These are phyloP conservation scores for Eragrostis curvula DNA, from an alignment of 176 grass and related monocot genomes.

Conservation along the genomic window DNA sequence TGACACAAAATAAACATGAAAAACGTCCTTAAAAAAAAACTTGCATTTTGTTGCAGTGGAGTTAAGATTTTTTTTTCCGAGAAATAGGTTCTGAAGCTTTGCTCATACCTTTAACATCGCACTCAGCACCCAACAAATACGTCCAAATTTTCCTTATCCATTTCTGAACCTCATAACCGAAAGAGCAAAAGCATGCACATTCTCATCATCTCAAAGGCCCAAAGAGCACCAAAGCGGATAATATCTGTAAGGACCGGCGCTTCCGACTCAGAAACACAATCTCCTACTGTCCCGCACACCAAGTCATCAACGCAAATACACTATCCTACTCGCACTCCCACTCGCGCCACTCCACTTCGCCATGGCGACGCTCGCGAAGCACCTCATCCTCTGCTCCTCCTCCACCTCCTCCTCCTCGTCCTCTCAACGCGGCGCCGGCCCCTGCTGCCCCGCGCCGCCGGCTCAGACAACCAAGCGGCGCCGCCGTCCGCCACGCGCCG, in stretches of 20 bases:
- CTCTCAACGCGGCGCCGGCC: background rate
- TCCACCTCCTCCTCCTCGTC: constrained; percentile 1
- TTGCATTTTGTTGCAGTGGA: background rate
- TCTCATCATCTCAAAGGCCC: constrained; percentile 9
- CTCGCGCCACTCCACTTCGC: background rate
- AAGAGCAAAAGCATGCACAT: constrained; percentile 23
- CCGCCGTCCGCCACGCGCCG: constrained; percentile 37
- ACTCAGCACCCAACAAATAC: background rate
- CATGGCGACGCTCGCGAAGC: constrained; percentile 84
- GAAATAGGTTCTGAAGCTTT: background rate
- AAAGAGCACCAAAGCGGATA: constrained; percentile 39
- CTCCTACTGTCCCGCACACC: constrained; percentile 24
- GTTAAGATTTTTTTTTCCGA: background rate
- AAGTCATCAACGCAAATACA: background rate
- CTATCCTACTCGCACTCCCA: background rate
- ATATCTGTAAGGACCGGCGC: constrained; percentile 16
- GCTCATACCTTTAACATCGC: background rate
- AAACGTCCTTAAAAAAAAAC: background rate
- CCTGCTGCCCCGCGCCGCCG: background rate
- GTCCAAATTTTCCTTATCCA: constrained; percentile 28
- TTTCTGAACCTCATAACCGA: constrained; percentile 17
- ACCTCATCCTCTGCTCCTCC: constrained; percentile 72
- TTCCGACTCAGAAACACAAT: constrained; percentile 46
- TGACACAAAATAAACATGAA: background rate
- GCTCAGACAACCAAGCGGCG: background rate